Percentiles rank a stretch among this genome's conserved stretches.
phyloP scores from a whole-genome alignment of 805 yeast genomes.

The Nakazawaea laoshanensis region DNA sequence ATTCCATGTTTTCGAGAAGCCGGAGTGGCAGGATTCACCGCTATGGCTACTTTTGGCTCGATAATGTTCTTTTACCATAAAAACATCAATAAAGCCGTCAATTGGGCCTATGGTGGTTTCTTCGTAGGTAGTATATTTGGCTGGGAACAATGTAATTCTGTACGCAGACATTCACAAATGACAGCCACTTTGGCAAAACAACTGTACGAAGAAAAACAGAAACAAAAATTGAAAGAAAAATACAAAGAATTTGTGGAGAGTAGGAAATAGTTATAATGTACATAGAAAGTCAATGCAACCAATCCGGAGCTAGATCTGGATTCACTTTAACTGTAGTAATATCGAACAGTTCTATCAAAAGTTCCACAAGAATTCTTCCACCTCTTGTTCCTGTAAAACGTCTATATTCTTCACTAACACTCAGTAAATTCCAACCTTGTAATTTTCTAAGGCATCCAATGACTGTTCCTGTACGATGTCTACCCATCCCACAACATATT shows the following conservation, averaged over 20 bases:
- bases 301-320: conserved; percentile 34
- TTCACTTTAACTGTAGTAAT: conserved; percentile 33
- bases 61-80: conserved; percentile 63
- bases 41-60: conserved; percentile 62
- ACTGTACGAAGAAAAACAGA: conserved; percentile 23
- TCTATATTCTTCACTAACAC: conserved; percentile 88
- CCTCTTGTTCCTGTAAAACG: conserved; percentile 90
- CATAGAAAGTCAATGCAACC: conserved; percentile 22
- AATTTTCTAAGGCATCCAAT: conserved; percentile 86
- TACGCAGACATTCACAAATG: conserved; percentile 55
- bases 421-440: conserved; percentile 96
- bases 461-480: conserved; percentile 96
- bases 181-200: conserved; percentile 65
- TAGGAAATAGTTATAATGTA: neutral
- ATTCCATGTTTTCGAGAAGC: conserved; percentile 82
- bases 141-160: conserved; percentile 87
- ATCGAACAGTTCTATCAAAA: conserved; percentile 72
- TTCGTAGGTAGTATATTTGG: conserved; percentile 73
- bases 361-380: conserved; percentile 85
- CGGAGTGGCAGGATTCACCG: conserved; percentile 64
- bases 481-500: conserved; percentile 97
- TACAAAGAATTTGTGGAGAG: conserved; percentile 17
- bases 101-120: conserved; percentile 82
- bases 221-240: conserved; percentile 24
- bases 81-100: conserved; percentile 50